These are phyloP conservation scores for Colletotrichum destructivum DNA, from an alignment of 2,329 filamentous ascomycete genomes.

Conservation along the genomic window DNA sequence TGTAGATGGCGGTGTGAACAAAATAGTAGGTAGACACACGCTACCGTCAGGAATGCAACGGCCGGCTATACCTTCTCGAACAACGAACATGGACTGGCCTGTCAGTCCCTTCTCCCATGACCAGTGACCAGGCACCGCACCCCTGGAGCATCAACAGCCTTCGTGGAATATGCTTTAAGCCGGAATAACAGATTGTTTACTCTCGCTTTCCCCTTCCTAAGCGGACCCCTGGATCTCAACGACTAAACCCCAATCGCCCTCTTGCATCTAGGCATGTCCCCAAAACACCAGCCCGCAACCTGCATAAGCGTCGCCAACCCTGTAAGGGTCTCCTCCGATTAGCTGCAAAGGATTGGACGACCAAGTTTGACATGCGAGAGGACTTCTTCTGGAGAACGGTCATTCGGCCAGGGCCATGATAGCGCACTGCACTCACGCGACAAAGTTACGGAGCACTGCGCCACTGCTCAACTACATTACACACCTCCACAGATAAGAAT, in stretches of 20 bases:
- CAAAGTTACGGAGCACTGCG: slow-evolving; percentile 34
- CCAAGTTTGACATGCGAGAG: slow-evolving; percentile 22
- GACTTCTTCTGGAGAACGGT: slow-evolving; percentile 21
- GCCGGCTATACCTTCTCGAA: slow-evolving; percentile 31
- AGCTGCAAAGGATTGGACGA: slow-evolving; percentile 26
- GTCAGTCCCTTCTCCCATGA: slow-evolving; percentile 31
- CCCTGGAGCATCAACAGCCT: slow-evolving; percentile 10
- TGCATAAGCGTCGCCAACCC: slow-evolving; percentile 42
- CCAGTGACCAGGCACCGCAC: slow-evolving; percentile 2
- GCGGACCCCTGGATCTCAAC: slow-evolving; percentile 36
- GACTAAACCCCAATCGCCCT: slow-evolving; percentile 39
- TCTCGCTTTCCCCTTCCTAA: slow-evolving; percentile 22
- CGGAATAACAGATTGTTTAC: slow-evolving; percentile 13
- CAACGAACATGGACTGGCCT: slow-evolving; percentile 31
- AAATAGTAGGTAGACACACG: slow-evolving; percentile 10
- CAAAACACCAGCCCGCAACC: slow-evolving; percentile 37
- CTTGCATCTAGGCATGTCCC: slow-evolving; percentile 35
- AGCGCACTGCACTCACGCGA: slow-evolving; percentile 23
- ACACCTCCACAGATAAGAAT: slow-evolving; percentile 33
- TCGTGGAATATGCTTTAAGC: slow-evolving; percentile 34
- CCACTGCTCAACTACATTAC: slow-evolving; percentile 12
- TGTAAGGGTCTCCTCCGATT: slow-evolving; percentile 35
- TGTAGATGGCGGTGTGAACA: slow-evolving; percentile 39
- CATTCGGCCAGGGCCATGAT: not conserved
- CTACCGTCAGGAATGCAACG: slow-evolving; percentile 3